These are phyloP conservation scores for Craspedostauros australis DNA, from an alignment of 108 stramenopile species.

Conservation along the genomic window DNA sequence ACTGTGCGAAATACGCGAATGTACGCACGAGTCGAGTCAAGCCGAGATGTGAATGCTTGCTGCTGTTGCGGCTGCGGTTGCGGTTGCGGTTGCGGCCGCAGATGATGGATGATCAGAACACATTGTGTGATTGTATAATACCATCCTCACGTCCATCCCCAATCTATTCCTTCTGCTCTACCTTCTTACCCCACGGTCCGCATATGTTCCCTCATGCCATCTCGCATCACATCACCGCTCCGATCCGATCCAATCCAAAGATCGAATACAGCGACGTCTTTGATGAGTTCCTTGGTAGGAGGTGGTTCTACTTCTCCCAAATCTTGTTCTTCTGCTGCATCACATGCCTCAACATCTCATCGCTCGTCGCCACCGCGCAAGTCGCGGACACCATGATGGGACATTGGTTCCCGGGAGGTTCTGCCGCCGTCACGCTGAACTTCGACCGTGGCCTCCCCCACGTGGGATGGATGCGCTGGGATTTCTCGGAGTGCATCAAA, in stretches of 20 bases:
- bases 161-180: not conserved
- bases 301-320: conserved; percentile 39
- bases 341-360: conserved; percentile 42
- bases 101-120: not conserved
- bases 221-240: not conserved
- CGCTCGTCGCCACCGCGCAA: conserved; percentile 63
- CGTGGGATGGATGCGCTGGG: conserved; percentile 23
- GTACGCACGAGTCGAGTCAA: not conserved
- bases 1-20: conserved; percentile 30
- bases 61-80: no score
- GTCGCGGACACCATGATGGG: conserved; percentile 52
- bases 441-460: conserved; percentile 7
- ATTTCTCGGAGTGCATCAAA: conserved; percentile 22
- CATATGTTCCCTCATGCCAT: no score
- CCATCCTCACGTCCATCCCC: not conserved
- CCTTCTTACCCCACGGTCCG: no score
- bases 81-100: no score
- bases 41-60: not conserved
- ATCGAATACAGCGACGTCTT: conserved; percentile 56
- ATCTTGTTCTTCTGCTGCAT: conserved; percentile 45
- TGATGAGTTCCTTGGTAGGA: conserved; percentile 43
- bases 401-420: conserved; percentile 23
- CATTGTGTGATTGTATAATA: not conserved
- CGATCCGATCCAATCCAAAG: not conserved
- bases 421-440: conserved; percentile 15